Base-by-base conservation (phyloP, 768 basidiomycete genomes). In the Kwoniella mangroviensis region DNA sequence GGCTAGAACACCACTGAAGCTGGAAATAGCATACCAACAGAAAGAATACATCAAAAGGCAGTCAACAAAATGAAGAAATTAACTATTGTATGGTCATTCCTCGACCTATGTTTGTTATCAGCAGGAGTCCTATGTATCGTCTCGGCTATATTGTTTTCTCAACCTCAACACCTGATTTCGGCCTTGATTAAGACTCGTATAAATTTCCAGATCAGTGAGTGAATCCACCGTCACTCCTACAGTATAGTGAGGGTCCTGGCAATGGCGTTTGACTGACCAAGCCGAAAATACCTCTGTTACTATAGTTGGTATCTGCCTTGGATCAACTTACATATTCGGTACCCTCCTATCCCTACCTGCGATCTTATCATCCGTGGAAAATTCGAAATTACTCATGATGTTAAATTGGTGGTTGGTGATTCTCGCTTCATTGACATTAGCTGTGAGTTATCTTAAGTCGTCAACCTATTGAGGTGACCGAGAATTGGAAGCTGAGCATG, bases 121-220 rank as follows among this genome's bases (percentile, higher is more conserved):
- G 89, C 90, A 13, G 92, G 91, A 54, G 84, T 85, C 52, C 69
- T 93, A 62, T 84, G 89, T 13, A 84, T 94, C 68, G 86, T 86
- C 52, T 84, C 93, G 58, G 91, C 92, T 19, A 84, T 93, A 67
- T 78, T 91, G 43, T 94, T 91, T 90, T 86, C 88, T 63, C 84
- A 85, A 54, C 86, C 88, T 9, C 87, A 91, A 76, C 79, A 76
- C 24, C 22, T 90, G n/a, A 84, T 94, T 67, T 85, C 90, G 83
- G 92, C 92, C 80, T 62, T 73, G 10, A 63, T 68, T 11, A n/a
- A 17, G 22, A 57, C 41, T 51, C 51, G 56, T 56, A 26, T 69
- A 49, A 28, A 69, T 42, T 43, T 85, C 92, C 85, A 65, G n/a
- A 17, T 88, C 90, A 41, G 83, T 94, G 61, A 87, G 86, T 69